Evolutionary conservation across 148 eudicot species (phyloP), one percentile per base, ranked within the genome.

Genomic region (Pharnaceum exiguum): DNA sequence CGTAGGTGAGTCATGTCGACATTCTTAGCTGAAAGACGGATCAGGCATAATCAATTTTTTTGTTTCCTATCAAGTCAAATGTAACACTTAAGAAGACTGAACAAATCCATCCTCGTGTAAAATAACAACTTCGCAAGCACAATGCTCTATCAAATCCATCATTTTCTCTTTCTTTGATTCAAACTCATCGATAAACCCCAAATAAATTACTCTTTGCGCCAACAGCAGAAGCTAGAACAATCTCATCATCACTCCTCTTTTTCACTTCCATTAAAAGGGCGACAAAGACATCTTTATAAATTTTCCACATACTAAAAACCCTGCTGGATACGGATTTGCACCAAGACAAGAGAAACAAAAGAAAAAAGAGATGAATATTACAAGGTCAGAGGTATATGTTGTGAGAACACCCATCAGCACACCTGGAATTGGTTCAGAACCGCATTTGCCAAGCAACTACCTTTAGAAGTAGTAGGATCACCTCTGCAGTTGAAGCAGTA

Each of bases 401-500:
- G 55, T 48, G 45, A 61, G 44, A 45, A 51, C 72, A 49, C 56
- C 69, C 51, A 59, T 55, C 67, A 59, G 55, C 76, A 64, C 55
- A 65, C 65, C 75, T 71, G 66, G 65, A 40, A 52, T 5, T 2
- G 32, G 60, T 51, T 23, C 60, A 36, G 25, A 44, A 40, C 16
- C 22, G 65, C 73, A 73, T 35, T 45, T 55, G 57, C 60, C 54
- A 55, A 9, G 60, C 57, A 62, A 36, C 58, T 31, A 72, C 66
- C 72, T 67, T 56, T 65, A 44, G 43, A 29, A 29, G 63, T 39
- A 53, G 53, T 55, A n/a, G 60, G 60, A 47, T 17, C 26, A 35
- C 63, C 60, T 44, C 50, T 50, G 73, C 69, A 43, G 40, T 38
- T 58, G 48, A 55, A 63, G 64, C 48, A 45, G 18, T 42, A 57